Evolutionary conservation across 495 filamentous ascomycete species (phyloP), one percentile per base, ranked within the genome.

Genomic region (Penicillium parvum): DNA sequence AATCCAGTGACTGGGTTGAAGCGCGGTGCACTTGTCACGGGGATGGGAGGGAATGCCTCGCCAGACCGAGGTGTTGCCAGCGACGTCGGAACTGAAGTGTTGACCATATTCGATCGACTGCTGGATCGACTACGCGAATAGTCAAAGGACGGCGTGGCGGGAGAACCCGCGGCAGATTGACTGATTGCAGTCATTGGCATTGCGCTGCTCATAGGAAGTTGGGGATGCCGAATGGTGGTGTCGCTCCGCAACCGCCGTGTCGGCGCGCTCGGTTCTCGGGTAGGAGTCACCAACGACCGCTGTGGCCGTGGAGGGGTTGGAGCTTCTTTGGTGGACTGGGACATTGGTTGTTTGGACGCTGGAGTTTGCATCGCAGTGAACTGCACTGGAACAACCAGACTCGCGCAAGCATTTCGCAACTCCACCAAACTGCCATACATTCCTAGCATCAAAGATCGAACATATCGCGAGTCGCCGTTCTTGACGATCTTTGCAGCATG

Each of bases 361-460:
- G 60, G 42, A 22, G 38, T 27, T 16, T 26, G 48, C 36, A 64
- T 58, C 33, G 49, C 55, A 11, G 39, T 32, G 1, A 47, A 26
- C 10, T 44, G 40, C 12, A 69, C 38, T 19, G 59, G 54, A 39
- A 63, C 53, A 17, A 65, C 60, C 20, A 77, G 63, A 26, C 61
- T 64, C 16, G 62, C 54, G 52, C 73, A 76, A 18, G 73, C 67
- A 55, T 79, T 78, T 8, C 70, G 83, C 35, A 90, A 65, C 58
- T 96, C 90, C 51, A 86, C 77, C 19, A 87, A 75, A 52, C 86
- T 86, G 37, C 86, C 85, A 55, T 86, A 94, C 22, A 92, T 72
- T 61, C 85, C 80, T 32, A 90, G 72, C 71, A 96, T 75, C 43
- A 94, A 64, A 0, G 83, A 89, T 7, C 90, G 82, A 37, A 92